phyloP scores from a whole-genome alignment of 805 yeast genomes.

The Maudiozyma turicensis region DNA sequence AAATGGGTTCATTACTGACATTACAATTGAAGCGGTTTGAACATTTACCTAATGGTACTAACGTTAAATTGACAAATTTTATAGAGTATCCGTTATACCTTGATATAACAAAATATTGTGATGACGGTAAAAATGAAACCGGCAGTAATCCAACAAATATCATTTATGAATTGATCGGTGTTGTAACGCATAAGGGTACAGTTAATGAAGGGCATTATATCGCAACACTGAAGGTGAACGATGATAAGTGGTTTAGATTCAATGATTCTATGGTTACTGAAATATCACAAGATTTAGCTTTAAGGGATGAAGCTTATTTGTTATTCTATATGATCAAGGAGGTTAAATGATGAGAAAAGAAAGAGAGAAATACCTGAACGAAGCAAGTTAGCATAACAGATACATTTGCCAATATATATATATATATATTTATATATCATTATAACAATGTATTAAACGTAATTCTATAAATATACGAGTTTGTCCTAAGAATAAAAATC shows the following conservation, averaged over 20 bases:
- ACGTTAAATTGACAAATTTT: conserved; percentile 66
- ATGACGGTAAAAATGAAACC: conserved; percentile 5
- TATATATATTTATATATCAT: not conserved
- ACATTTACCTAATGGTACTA: conserved; percentile 31
- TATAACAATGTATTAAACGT: not conserved
- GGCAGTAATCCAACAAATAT: conserved; percentile 27
- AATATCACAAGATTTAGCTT: conserved; percentile 55
- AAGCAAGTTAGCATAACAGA: not conserved
- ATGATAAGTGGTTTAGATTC: conserved; percentile 79
- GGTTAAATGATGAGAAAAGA: conserved; percentile 9
- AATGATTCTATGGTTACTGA: conserved; percentile 79
- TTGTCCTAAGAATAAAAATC: conserved; percentile 39
- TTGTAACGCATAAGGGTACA: conserved; percentile 83
- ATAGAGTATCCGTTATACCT: conserved; percentile 65
- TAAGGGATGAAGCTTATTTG: conserved; percentile 67
- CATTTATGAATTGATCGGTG: conserved; percentile 77
- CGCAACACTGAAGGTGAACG: conserved; percentile 61
- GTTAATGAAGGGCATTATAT: conserved; percentile 95
- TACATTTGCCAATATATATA: not conserved
- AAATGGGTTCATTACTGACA: conserved; percentile 67
- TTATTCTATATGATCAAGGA: conserved; percentile 49
- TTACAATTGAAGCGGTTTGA: conserved; percentile 71
- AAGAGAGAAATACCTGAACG: not conserved
- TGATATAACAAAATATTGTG: conserved; percentile 55
- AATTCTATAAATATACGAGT: not conserved